phyloP scores from a whole-genome alignment of 257 asterid genomes.

The Penstemon barbatus region DNA sequence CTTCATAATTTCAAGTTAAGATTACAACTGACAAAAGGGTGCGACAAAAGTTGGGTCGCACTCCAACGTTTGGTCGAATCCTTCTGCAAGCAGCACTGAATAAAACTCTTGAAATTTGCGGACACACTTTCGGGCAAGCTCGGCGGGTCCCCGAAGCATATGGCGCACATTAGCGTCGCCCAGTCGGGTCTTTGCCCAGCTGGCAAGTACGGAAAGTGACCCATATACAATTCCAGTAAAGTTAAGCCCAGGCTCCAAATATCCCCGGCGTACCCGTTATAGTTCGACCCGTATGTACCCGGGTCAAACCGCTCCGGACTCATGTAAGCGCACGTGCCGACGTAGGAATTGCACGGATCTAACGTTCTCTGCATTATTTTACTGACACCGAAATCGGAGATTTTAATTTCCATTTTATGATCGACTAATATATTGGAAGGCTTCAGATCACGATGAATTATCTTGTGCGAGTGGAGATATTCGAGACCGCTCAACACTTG shows the following conservation, averaged over 20 bases:
- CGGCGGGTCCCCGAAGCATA: conserved; percentile 95
- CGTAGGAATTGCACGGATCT: conserved; percentile 85
- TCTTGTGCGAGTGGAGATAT: conserved; percentile 69
- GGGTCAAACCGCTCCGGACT: conserved; percentile 97
- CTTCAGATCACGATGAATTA: conserved; percentile 78
- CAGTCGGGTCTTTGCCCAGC: conserved; percentile 91
- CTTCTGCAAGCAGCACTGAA: conserved; percentile 82
- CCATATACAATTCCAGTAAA: conserved; percentile 64
- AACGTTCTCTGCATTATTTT: conserved; percentile 71
- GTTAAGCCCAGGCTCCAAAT: conserved; percentile 91
- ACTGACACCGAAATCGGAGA: conserved; percentile 90
- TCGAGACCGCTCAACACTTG: conserved; percentile 69
- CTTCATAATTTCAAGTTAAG: conserved; percentile 23
- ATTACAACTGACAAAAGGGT: conserved; percentile 51
- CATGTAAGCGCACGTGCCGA: conserved; percentile 96
- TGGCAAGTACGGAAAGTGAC: conserved; percentile 74
- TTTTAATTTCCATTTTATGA: conserved; percentile 57
- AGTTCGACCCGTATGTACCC: conserved; percentile 67
- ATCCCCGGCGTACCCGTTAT: conserved; percentile 83
- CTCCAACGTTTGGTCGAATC: conserved; percentile 77
- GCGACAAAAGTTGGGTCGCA: conserved; percentile 56
- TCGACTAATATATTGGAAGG: conserved; percentile 74
- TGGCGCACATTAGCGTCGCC: conserved; percentile 96
- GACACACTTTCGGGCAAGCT: conserved; percentile 63
- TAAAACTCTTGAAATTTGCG: conserved; percentile 58